Percentiles rank a stretch among this genome's conserved stretches.
Evolutionary conservation across 1,139 yeast species (phyloP).

Genomic region (Lizanozyma gosingica): DNA sequence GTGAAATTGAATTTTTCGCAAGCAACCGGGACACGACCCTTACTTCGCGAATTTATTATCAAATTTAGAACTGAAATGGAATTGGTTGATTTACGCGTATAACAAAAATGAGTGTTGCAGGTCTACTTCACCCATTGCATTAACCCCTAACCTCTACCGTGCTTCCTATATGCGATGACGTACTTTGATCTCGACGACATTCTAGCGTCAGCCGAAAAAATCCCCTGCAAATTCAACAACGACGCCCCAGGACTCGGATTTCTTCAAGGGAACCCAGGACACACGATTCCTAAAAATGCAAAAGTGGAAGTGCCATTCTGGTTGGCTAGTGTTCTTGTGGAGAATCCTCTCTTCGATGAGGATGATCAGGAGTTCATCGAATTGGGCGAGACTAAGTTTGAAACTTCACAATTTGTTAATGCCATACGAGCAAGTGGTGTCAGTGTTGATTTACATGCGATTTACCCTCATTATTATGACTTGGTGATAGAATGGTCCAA

Average conservation of each 20-base stretch:
- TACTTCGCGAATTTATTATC: no score
- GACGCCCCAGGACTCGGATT: slow-evolving; percentile 82
- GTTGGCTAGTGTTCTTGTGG: slow-evolving; percentile 77
- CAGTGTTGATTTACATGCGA: slow-evolving; percentile 58
- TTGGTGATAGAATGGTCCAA: slow-evolving; percentile 60
- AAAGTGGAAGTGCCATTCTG: slow-evolving; percentile 79
- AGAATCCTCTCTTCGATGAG: slow-evolving; percentile 22
- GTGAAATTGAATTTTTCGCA: no score
- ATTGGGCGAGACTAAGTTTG: slow-evolving; percentile 59
- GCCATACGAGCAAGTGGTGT: slow-evolving; percentile 74
- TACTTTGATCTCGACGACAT: slow-evolving; percentile 87
- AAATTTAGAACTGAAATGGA: no score
- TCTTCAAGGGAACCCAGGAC: slow-evolving; percentile 74
- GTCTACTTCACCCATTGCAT: no score
- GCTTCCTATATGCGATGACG: slow-evolving; percentile 10
- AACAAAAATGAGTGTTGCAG: no score
- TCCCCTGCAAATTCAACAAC: slow-evolving; percentile 72
- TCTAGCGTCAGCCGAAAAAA: slow-evolving; percentile 60
- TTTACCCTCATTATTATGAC: slow-evolving; percentile 57
- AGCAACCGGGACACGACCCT: no score
- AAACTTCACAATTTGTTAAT: slow-evolving; percentile 56
- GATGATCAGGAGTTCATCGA: slow-evolving; percentile 54
- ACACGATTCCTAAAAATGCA: slow-evolving; percentile 52
- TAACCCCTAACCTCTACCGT: no score
- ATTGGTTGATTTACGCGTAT: no score